phyloP scores from a whole-genome alignment of 192 early-diverging fungal species.

The Allomyces arbusculus region DNA sequence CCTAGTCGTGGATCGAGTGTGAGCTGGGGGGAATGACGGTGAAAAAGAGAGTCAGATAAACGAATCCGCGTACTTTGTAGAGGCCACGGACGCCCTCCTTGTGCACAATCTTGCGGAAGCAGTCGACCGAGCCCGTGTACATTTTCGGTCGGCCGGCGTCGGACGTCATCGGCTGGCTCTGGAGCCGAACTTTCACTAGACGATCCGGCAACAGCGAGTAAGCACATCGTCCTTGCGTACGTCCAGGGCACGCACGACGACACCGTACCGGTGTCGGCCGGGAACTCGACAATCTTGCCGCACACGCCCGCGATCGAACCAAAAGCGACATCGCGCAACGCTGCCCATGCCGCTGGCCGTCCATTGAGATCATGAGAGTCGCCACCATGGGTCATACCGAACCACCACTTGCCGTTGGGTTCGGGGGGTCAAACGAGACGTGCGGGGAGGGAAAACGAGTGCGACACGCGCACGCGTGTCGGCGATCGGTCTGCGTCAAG shows the following conservation, averaged over 20 bases:
- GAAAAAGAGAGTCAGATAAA: neutral
- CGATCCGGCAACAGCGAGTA: no score
- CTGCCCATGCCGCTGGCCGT: no score
- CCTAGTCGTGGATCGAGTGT: conserved; percentile 21
- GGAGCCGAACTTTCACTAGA: conserved; percentile 68
- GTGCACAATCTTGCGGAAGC: conserved; percentile 48
- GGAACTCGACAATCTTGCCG: conserved; percentile 87
- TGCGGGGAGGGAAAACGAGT: no score
- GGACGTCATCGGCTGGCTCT: conserved; percentile 42
- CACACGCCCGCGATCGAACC: conserved; percentile 60
- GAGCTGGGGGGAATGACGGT: neutral
- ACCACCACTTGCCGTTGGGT: no score
- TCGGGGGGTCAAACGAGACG: no score
- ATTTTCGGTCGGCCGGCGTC: conserved; percentile 13
- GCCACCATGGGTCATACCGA: no score
- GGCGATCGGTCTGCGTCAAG: no score
- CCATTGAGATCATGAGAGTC: no score
- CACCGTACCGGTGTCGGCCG: conserved; percentile 54
- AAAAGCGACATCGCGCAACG: no score
- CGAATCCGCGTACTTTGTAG: conserved; percentile 49
- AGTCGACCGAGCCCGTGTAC: conserved; percentile 64
- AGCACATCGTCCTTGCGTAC: no score
- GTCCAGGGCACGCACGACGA: no score
- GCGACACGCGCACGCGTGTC: no score
- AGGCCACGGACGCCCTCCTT: conserved; percentile 66